Evolutionary conservation across 2,329 filamentous ascomycete genomes (phyloP).

Genomic region (Microcera coccophila): DNA sequence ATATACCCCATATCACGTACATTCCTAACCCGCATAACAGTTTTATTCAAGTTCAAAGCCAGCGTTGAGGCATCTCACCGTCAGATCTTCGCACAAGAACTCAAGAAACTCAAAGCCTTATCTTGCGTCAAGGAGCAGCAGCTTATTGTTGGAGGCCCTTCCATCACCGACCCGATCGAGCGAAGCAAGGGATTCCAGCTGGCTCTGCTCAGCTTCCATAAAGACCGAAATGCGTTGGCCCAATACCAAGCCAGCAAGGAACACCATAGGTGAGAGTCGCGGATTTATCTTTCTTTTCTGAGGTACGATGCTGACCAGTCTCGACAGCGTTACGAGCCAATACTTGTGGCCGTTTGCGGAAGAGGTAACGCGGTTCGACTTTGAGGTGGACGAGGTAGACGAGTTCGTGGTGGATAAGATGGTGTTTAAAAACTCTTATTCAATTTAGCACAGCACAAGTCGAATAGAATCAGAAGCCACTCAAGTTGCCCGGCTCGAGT

Average conservation of each 20-base stretch:
- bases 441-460: too few species aligned
- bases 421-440: not conserved
- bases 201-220: slow-evolving; percentile 50
- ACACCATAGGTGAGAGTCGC: slow-evolving; percentile 42
- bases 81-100: slow-evolving; percentile 41
- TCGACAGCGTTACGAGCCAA: slow-evolving; percentile 45
- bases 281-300: not conserved
- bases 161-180: slow-evolving; percentile 48
- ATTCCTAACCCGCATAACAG: slow-evolving; percentile 24
- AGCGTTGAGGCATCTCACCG: slow-evolving; percentile 41
- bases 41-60: slow-evolving; percentile 47
- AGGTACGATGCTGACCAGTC: not conserved
- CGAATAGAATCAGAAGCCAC: too few species aligned
- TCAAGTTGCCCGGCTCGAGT: too few species aligned
- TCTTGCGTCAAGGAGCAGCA: slow-evolving; percentile 46
- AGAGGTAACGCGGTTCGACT: slow-evolving; percentile 51
- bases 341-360: slow-evolving; percentile 52
- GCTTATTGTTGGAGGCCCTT: slow-evolving; percentile 50
- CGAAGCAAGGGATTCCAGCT: slow-evolving; percentile 52
- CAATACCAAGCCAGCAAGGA: slow-evolving; percentile 52
- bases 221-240: slow-evolving; percentile 41
- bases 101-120: slow-evolving; percentile 47
- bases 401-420: slow-evolving; percentile 24
- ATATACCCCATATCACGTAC: accelerated
- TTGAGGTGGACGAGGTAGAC: slow-evolving; percentile 45